A percentile compares a stretch with the other conserved stretches of the same genome.
phyloP scores from a whole-genome alignment of 202 grass and related monocot genomes.

The Eragrostis tef region DNA sequence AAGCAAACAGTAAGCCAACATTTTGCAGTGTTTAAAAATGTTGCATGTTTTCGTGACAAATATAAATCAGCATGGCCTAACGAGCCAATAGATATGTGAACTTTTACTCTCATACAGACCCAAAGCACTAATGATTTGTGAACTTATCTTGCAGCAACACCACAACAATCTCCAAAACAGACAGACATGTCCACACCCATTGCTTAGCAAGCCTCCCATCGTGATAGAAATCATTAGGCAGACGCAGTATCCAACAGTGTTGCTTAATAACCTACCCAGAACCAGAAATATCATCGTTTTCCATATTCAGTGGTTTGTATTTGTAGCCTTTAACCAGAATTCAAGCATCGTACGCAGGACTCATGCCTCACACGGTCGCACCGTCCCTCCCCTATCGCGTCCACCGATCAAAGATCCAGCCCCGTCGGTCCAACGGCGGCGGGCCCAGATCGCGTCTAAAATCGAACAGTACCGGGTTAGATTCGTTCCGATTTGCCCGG shows the following conservation, averaged over 20 bases:
- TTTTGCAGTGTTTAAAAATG: not conserved
- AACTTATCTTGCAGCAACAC: conserved; percentile 7
- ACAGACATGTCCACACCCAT: not conserved
- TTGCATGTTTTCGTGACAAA: not conserved
- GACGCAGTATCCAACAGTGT: not conserved
- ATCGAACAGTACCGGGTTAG: not conserved
- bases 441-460: conserved; percentile 29
- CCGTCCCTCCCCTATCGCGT: not conserved
- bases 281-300: conserved; percentile 14
- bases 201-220: not conserved
- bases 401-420: conserved; percentile 16
- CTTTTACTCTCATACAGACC: not conserved
- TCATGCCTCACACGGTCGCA: not conserved
- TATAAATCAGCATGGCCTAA: not conserved
- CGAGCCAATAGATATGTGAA: not conserved
- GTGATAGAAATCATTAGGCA: not conserved
- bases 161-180: not conserved
- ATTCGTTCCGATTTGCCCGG: conserved; percentile 29
- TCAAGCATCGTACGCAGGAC: not conserved
- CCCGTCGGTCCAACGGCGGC: conserved; percentile 9
- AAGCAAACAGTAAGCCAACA: not conserved
- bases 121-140: not conserved
- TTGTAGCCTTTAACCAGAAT: not conserved
- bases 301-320: not conserved
- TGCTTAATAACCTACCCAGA: not conserved